Base-by-base conservation (phyloP, 257 asterid genomes). In the Gardenia jasminoides region DNA sequence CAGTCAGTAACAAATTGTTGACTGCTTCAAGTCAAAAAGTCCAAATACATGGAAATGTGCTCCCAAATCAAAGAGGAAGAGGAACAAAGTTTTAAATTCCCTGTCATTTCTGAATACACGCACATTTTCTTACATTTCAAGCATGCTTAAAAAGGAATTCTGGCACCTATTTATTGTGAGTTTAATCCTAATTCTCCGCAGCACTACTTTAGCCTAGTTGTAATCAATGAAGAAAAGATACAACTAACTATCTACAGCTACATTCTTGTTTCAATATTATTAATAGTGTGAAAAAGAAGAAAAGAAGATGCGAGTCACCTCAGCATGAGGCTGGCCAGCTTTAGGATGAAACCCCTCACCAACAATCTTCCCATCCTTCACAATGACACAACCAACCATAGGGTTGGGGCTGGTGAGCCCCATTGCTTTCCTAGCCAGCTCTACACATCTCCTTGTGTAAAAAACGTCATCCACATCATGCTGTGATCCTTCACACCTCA, bases 251-350 rank as follows among this genome's bases (percentile, higher is more conserved):
- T 20, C 8, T 26, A 33, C 12, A 41, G 13, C 39, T 6, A 20
- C 70, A 77, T 77, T 67, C 72, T 41, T 52, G 64, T 12, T 50
- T 41, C 39, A 36, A 76, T 44, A 31, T n/a, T 31, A 56, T 70
- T 26, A 80, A n/a, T n/a, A n/a, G n/a, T n/a, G 10, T 67, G 31
- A 59, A 71, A 20, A 7, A 61, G 64, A 39, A 61, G 17, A 41
- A 69, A 79, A 12, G n/a, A 41, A 82, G 10, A 4, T 41, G 47
- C 19, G 61, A 73, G 56, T 83, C 67, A 94, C 98, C 98, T 94
- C 99, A 77, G 95, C 99, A 85, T 95, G 98, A 73, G 99, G 98
- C 81, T 92, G 97, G 26, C 99, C 99, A 86, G 97, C 98, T 88
- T 92, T 93, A 0, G 99, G 99, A 78, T 95, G 99, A 81, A 88